phyloP scores from a whole-genome alignment of 495 filamentous ascomycete species.

The Aspergillus panamensis region DNA sequence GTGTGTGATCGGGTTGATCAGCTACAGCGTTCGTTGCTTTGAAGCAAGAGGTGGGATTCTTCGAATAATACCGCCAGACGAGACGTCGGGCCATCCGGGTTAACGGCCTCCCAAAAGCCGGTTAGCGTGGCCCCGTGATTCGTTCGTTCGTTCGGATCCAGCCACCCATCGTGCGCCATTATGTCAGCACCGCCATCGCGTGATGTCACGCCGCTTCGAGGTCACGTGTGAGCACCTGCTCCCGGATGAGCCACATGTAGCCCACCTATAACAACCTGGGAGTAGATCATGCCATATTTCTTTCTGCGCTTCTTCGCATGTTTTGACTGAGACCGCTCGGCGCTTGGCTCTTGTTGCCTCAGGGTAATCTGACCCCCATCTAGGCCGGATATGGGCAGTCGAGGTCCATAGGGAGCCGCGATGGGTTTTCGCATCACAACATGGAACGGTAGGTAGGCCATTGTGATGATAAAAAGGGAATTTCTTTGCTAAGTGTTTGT shows the following conservation, averaged over 20 bases:
- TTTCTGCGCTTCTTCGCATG: too few species aligned
- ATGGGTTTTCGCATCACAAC: constrained; percentile 85
- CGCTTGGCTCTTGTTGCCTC: not conserved
- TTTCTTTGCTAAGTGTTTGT: constrained; percentile 8
- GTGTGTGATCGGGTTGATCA: constrained; percentile 15
- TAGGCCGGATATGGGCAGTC: constrained; percentile 20
- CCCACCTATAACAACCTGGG: not conserved
- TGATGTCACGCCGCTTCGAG: constrained; percentile 32
- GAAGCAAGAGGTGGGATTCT: constrained; percentile 23
- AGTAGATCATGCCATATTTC: not conserved
- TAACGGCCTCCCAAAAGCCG: constrained; percentile 31
- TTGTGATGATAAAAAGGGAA: not conserved
- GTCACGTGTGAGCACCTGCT: constrained; percentile 28
- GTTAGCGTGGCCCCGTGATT: constrained; percentile 47
- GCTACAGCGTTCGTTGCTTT: constrained; percentile 17
- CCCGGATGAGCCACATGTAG: not conserved
- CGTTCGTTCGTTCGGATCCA: constrained; percentile 24
- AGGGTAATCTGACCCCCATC: not conserved
- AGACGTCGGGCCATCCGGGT: constrained; percentile 33
- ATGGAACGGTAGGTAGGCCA: constrained; percentile 68
- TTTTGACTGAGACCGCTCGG: too few species aligned
- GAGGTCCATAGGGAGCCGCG: constrained; percentile 14
- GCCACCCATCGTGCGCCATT: constrained; percentile 25
- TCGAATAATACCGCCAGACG: constrained; percentile 21
- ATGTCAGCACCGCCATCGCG: constrained; percentile 34